These are phyloP conservation scores for Ogataea chonburiensis DNA, from an alignment of 805 yeast species.

Conservation along the genomic window DNA sequence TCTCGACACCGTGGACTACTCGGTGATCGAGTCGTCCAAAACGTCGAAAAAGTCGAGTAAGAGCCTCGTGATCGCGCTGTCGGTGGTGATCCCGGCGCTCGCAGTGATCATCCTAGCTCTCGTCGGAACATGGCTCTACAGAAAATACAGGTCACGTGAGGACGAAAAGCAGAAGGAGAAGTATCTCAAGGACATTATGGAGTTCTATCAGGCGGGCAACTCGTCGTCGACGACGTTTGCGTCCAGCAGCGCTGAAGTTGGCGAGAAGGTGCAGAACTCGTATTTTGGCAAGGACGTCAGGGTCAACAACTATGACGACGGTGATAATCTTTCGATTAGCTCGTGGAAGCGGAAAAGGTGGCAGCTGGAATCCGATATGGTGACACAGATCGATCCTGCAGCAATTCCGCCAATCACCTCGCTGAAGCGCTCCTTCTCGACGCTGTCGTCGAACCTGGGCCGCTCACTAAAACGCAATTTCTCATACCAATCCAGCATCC, in stretches of 20 bases:
- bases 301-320: conserved; percentile 34
- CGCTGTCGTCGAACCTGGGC: conserved; percentile 28
- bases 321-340: conserved; percentile 47
- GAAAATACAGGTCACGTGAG: conserved; percentile 26
- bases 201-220: conserved; percentile 31
- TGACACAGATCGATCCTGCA: conserved; percentile 2
- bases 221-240: conserved; percentile 25
- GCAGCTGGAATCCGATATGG: conserved; percentile 36
- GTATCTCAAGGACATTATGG: conserved; percentile 33
- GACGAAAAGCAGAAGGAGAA: conserved; percentile 31
- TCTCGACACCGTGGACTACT: conserved; percentile 34
- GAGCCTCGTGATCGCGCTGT: conserved; percentile 43
- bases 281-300: conserved; percentile 26
- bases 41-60: conserved; percentile 18
- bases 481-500: conserved; percentile 32
- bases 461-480: conserved; percentile 28
- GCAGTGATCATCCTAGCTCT: conserved; percentile 36
- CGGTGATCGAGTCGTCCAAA: conserved; percentile 19
- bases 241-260: conserved; percentile 13
- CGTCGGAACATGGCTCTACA: conserved; percentile 30
- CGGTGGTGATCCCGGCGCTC: conserved; percentile 44
- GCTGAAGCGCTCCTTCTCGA: conserved; percentile 30
- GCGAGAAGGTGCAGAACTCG: conserved; percentile 5
- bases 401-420: conserved; percentile 18
- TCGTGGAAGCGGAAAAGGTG: conserved; percentile 54